phyloP scores from a whole-genome alignment of 2,329 filamentous ascomycete species.

The Exophiala bonariae region DNA sequence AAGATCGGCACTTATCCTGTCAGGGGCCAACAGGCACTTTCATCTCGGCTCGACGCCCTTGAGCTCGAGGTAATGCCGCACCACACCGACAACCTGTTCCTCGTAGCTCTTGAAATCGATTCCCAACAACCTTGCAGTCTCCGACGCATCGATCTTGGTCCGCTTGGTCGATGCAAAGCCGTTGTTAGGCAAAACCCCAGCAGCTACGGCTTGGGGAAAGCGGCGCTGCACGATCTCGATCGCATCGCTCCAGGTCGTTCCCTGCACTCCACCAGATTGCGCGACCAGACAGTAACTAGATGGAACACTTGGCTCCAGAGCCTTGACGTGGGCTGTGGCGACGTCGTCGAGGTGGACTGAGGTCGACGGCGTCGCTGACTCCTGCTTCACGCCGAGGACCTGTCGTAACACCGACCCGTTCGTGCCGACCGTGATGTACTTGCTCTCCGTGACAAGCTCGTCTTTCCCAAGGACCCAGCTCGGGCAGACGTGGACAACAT shows the following conservation, averaged over 20 bases:
- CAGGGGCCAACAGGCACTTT: no score
- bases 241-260: constrained; percentile 39
- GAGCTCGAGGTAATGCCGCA: no score
- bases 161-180: constrained; percentile 58
- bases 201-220: constrained; percentile 39
- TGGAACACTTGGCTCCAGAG: constrained; percentile 24
- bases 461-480: constrained; percentile 60
- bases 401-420: constrained; percentile 25
- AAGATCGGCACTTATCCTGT: no score
- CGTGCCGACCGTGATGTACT: constrained; percentile 21
- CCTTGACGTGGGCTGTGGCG: constrained; percentile 32
- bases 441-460: constrained; percentile 27
- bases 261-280: constrained; percentile 9
- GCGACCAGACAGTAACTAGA: constrained; percentile 19
- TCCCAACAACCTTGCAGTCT: constrained; percentile 42
- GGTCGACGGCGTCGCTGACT: constrained; percentile 8
- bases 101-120: constrained; percentile 41
- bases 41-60: no score
- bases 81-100: no score
- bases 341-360: constrained; percentile 33
- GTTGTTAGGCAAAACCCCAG: constrained; percentile 42
- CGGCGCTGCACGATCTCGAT: constrained; percentile 43
- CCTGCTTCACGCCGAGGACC: constrained; percentile 12
- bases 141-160: constrained; percentile 48
- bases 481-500: constrained; percentile 61